Evolutionary conservation across 2,329 filamentous ascomycete genomes (phyloP), one percentile per base, ranked within the genome.

Genomic region (Leptographium wingfieldii): DNA sequence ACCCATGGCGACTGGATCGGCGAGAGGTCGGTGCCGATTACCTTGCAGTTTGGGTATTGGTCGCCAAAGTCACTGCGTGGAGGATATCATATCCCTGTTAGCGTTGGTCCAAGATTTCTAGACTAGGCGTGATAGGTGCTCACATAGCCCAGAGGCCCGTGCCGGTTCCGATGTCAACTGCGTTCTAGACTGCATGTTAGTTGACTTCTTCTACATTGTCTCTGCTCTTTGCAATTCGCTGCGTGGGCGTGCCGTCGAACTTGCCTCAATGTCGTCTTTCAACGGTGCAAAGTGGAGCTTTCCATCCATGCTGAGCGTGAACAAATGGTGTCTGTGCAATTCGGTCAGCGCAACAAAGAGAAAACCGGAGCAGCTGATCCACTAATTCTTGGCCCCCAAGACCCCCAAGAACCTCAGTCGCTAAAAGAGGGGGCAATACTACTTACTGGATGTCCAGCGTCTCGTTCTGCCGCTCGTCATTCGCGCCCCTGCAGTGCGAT

Each of bases 1-100:
- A 84, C 75, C 71, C 78, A 79, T n/a, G 70, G 71, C 1, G 80
- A 79, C 63, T 83, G 80, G 12, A 81, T 80, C 0, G 80, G 79
- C 10, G 78, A 80, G 16, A 83, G 71, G 66, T 83, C 80, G 19
- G 78, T 80, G 29, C 80, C 80, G 54, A 75, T 75, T 11, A 69
- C 81, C 72, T 68, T 72, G 63, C 67, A 73, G 63, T 71, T 66
- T 33, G 78, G 77, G 48, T 76, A 75, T 5, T 72, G 63, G 58
- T 78, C 68, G 64, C 73, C 69, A 60, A 73, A 70, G 63, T 82
- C 81, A 63, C 83, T 83, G 57, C 46, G 40, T 7, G 40, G 38
- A 14, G 31, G 7, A 31, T 31, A 40, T 40, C 38, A 31, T 31
- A 40, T 40, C 38, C 38, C 38, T 40, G 38, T 16, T 40, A 40